Conservation (phyloP, 768 basidiomycete species). For the Porpolomopsis calyptriformis region DNA sequence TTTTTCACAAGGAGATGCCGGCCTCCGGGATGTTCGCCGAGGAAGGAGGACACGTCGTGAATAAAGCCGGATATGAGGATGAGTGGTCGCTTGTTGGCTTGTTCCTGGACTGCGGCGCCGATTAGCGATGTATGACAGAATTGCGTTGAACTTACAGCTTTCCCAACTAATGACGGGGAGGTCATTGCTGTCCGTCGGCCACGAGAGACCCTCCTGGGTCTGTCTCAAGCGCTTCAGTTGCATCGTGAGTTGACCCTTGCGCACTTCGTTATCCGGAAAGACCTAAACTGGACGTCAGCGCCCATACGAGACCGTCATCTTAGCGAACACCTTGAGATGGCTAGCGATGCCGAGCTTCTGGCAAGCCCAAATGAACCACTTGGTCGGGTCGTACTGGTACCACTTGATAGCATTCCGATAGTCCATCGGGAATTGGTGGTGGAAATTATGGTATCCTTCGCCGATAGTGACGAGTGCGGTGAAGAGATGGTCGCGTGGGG, state of each 20-base stretch:
- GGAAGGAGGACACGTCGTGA: slow-evolving; percentile 76
- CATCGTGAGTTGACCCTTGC: slow-evolving; percentile 93
- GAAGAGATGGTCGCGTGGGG: slow-evolving; percentile 78
- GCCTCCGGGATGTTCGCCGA: slow-evolving; percentile 89
- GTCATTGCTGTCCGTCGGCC: slow-evolving; percentile 70
- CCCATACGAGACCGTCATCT: too few species aligned
- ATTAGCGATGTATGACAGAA: background rate
- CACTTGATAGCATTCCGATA: slow-evolving; percentile 93
- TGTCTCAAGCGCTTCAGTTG: slow-evolving; percentile 77
- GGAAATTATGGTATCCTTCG: slow-evolving; percentile 98
- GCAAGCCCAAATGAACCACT: slow-evolving; percentile 76
- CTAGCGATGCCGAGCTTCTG: slow-evolving; percentile 53
- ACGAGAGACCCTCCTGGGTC: slow-evolving; percentile 63
- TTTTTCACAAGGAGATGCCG: slow-evolving; percentile 72
- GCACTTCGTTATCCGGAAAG: slow-evolving; percentile 47
- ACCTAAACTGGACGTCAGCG: slow-evolving; percentile 24
- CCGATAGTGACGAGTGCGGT: slow-evolving; percentile 88
- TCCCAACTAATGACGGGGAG: slow-evolving; percentile 83
- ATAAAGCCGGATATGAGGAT: slow-evolving; percentile 88
- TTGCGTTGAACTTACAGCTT: slow-evolving; percentile 45
- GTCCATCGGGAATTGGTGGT: slow-evolving; percentile 95
- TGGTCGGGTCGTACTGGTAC: slow-evolving; percentile 90
- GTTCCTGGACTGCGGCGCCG: slow-evolving; percentile 54
- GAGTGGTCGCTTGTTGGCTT: slow-evolving; percentile 67
- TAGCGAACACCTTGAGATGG: slow-evolving; percentile 62